Percentiles rank a stretch among this genome's conserved stretches.
Conservation (phyloP, 495 filamentous ascomycete genomes). For the Talaromyces stipitatus region DNA sequence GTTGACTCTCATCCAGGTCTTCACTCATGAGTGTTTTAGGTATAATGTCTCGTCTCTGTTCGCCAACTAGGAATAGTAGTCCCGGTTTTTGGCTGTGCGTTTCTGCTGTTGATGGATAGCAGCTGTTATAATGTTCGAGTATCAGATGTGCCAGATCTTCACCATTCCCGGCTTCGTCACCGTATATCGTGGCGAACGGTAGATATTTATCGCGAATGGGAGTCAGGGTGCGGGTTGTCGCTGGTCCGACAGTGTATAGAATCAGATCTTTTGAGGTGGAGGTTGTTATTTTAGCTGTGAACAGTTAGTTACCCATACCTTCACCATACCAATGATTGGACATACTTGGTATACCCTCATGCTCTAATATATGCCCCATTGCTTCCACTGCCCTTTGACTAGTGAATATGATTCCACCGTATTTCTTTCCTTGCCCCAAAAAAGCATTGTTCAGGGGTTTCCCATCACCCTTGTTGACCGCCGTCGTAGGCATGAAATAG, state of each 20-base stretch:
- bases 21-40: constrained; percentile 63
- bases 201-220: constrained; percentile 41
- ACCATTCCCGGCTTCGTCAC: constrained; percentile 74
- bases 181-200: constrained; percentile 51
- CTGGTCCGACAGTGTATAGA: constrained; percentile 88
- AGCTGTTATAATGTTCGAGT: constrained; percentile 55
- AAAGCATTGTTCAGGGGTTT: constrained; percentile 1
- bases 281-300: constrained; percentile 1
- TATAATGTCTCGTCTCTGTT: constrained; percentile 80
- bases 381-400: constrained; percentile 91
- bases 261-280: constrained; percentile 44
- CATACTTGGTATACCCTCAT: not conserved
- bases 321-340: not conserved
- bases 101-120: constrained; percentile 8
- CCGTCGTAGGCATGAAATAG: constrained; percentile 30
- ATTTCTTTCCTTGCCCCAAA: constrained; percentile 25
- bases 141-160: constrained; percentile 71
- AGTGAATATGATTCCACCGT: constrained; percentile 87
- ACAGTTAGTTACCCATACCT: not conserved
- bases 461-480: constrained; percentile 1
- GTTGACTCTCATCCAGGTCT: constrained; percentile 24
- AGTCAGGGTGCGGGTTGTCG: constrained; percentile 66
- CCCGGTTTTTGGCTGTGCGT: constrained; percentile 42
- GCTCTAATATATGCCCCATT: constrained; percentile 50
- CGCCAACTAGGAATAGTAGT: constrained; percentile 80